A percentile compares a stretch with the other conserved stretches of the same genome.
Conservation (phyloP, 495 filamentous ascomycete species). For the Penicillium silybi region DNA sequence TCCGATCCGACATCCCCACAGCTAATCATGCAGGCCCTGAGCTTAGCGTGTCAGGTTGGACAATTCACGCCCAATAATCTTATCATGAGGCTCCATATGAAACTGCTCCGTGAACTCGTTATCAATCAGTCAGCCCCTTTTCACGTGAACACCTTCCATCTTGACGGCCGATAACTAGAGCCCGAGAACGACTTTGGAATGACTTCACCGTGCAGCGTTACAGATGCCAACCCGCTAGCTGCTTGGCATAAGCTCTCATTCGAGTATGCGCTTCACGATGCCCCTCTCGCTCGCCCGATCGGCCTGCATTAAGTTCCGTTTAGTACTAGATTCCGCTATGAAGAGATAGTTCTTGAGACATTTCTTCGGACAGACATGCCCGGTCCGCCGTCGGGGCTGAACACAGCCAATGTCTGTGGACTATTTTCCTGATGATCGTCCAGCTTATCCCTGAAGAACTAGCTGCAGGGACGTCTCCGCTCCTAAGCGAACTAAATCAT, state of each 20-base stretch:
- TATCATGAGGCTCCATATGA: not conserved
- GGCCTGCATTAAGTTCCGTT: constrained; percentile 9
- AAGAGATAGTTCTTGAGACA: not conserved
- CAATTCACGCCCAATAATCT: not conserved
- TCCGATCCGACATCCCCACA: not conserved
- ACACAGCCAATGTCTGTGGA: not conserved
- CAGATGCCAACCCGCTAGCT: constrained; percentile 6
- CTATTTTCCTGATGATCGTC: not conserved
- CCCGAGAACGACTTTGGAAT: not conserved
- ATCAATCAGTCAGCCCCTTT: not conserved
- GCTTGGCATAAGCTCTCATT: constrained; percentile 15
- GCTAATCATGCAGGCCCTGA: constrained; percentile 3
- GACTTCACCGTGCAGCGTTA: constrained; percentile 6
- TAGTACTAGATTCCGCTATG: not conserved
- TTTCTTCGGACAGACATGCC: not conserved
- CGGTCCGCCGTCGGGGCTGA: not conserved
- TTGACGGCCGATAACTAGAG: not conserved
- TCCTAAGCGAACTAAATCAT: constrained; percentile 9
- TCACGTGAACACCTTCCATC: not conserved
- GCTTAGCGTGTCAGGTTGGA: constrained; percentile 3
- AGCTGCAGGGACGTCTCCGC: constrained; percentile 1
- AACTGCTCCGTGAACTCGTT: not conserved
- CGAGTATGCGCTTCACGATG: constrained; percentile 4
- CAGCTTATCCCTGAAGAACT: not conserved
- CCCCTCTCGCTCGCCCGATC: constrained; percentile 9